A percentile compares a stretch with the other conserved stretches of the same genome.
phyloP scores from a whole-genome alignment of 306 rosid genomes.

The Calophaca sinica region DNA sequence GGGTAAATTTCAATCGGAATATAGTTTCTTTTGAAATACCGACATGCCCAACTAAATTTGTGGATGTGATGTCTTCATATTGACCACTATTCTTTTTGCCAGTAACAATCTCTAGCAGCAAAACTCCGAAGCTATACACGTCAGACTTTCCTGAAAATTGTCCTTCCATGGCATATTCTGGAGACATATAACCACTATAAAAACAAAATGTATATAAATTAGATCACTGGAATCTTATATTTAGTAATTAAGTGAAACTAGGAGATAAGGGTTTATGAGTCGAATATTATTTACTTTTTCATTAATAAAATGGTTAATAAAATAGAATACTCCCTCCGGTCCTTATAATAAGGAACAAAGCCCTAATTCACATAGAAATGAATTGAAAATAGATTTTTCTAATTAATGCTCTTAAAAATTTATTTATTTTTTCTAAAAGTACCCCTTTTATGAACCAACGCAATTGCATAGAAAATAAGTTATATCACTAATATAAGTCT shows the following conservation, averaged over 20 bases:
- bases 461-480: too few species aligned
- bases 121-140: constrained; percentile 68
- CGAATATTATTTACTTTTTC: too few species aligned
- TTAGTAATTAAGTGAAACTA: background rate
- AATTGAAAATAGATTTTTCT: too few species aligned
- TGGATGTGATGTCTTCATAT: constrained; percentile 38
- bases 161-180: constrained; percentile 73
- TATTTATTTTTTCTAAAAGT: too few species aligned
- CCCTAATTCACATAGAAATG: too few species aligned
- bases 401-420: too few species aligned
- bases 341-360: too few species aligned
- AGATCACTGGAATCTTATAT: background rate
- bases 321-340: too few species aligned
- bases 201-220: constrained; percentile 5
- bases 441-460: too few species aligned
- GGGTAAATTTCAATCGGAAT: background rate
- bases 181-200: constrained; percentile 72
- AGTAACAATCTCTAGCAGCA: constrained; percentile 64
- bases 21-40: constrained; percentile 36
- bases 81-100: constrained; percentile 63
- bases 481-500: too few species aligned
- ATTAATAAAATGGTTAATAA: too few species aligned
- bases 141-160: constrained; percentile 61
- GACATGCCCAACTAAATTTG: constrained; percentile 73
- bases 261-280: too few species aligned